Base-by-base conservation (phyloP, 805 yeast genomes). In the Kazachstania psychrophila region DNA sequence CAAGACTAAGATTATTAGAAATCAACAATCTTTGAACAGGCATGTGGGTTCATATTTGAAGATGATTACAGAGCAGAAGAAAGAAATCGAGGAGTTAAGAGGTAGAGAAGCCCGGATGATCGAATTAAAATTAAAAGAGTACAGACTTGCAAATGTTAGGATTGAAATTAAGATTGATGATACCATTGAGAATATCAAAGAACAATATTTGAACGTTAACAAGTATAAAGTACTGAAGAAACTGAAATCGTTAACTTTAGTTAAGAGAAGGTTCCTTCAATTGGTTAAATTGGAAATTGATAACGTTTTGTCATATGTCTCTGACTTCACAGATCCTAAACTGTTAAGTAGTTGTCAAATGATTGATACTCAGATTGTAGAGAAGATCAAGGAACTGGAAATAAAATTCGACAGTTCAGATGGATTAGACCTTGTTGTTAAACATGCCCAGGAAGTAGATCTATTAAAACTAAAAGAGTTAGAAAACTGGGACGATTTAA, bases 1-100 rank as follows among this genome's bases (percentile, higher is more conserved):
- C 47, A 83, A 83, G 53, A 88, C 95, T 0, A 84, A 83, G 47
- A 65, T 83, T 2, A 68, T 73, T 2, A 61, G 92, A 42, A 87
- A 87, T 52, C 77, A 76, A 43, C 86, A 77, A 36, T 79, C 76
- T 40, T 67, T 87, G 42, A 84, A 79, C 51, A 66, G 89, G 29
- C 95, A 85, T 60, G 88, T 86, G 30, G 86, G 92, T 0, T 78
- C 88, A 3, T 87, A 86, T 52, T 62, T 84, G 51, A 78, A 79
- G 58, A 80, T 82, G 80, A 86, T 86, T 25, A 75, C 87, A 2
- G 87, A 82, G 49, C 95, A 83, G 51, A 75, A 75, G 46, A 71
- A 67, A 39, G 87, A 79, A 53, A 84, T 85, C 39, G 82, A 73
- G 36, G 81, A 76, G 42, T 64, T 86, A 36, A 63, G 83, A 44